A percentile compares a stretch with the other conserved stretches of the same genome.
These are phyloP conservation scores for Casuarina equisetifolia DNA, from an alignment of 306 rosid species.

Conservation along the genomic window DNA sequence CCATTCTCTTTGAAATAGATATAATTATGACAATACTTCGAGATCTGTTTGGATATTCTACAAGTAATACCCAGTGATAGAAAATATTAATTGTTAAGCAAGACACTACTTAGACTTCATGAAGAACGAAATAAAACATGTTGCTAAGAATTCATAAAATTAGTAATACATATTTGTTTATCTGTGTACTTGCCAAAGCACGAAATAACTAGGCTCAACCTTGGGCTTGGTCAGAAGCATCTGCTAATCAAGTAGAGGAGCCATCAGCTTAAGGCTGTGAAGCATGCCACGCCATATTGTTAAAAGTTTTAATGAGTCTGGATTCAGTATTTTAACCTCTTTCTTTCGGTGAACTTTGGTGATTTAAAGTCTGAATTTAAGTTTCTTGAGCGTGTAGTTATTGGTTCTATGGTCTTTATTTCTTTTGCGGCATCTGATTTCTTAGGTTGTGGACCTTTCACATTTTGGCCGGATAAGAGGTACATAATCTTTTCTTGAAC, in stretches of 20 bases:
- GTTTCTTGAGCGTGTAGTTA: constrained; percentile 2
- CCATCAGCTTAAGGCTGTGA: not conserved
- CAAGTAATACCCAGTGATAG: no score
- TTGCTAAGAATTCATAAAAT: not conserved
- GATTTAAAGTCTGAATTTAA: constrained; percentile 9
- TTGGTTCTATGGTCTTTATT: constrained; percentile 19
- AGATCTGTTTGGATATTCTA: no score
- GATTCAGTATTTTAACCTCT: constrained; percentile 18
- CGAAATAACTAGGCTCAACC: not conserved
- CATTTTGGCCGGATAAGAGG: constrained; percentile 96
- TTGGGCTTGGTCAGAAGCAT: not conserved
- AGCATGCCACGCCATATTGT: not conserved
- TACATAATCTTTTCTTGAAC: constrained; percentile 33
- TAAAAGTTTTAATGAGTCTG: not conserved
- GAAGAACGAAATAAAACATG: not conserved
- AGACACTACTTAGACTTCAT: not conserved
- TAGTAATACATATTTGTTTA: not conserved
- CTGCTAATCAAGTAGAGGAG: not conserved
- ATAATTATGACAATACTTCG: not conserved
- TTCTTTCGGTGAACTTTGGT: constrained; percentile 14
- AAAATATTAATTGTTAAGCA: not conserved
- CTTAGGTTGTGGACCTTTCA: constrained; percentile 90
- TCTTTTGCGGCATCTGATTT: constrained; percentile 20
- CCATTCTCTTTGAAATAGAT: not conserved
- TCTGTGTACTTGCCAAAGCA: not conserved